These are phyloP conservation scores for Lagerstroemia fauriei DNA, from an alignment of 441 rosid genomes.

Conservation along the genomic window DNA sequence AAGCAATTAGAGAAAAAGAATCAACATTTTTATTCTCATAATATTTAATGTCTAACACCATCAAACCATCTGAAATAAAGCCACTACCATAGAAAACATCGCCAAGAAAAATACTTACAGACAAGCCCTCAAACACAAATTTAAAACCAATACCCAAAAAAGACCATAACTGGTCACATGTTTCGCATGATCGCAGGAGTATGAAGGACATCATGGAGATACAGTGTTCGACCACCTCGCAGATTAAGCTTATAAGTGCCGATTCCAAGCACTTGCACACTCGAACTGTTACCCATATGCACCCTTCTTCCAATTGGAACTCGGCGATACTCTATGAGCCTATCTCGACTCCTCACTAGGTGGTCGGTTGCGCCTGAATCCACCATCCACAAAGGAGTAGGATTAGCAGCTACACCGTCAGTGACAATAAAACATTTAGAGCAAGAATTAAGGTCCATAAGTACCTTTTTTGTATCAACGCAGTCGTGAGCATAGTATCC, in stretches of 20 bases:
- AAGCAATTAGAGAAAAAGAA: too few species aligned
- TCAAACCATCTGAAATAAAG: neutral
- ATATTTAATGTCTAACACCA: neutral
- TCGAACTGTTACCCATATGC: too few species aligned
- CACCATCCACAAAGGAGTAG: neutral
- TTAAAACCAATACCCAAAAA: neutral
- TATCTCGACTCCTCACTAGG: neutral
- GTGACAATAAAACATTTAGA: too few species aligned
- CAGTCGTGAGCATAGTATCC: too few species aligned
- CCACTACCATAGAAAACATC: neutral
- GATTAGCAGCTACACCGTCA: too few species aligned
- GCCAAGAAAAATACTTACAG: neutral
- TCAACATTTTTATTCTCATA: too few species aligned
- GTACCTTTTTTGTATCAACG: too few species aligned
- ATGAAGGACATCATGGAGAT: neutral
- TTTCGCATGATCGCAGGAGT: neutral
- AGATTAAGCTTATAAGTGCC: too few species aligned
- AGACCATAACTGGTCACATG: neutral
- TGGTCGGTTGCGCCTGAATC: neutral
- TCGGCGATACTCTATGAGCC: neutral
- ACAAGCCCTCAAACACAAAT: neutral
- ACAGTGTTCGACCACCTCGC: neutral
- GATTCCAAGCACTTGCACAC: too few species aligned
- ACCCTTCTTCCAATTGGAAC: neutral
- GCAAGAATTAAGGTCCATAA: too few species aligned